A percentile compares a stretch with the other conserved stretches of the same genome.
Evolutionary conservation across 176 grass and related monocot genomes (phyloP).

Genomic region (Thalia dealbata): DNA sequence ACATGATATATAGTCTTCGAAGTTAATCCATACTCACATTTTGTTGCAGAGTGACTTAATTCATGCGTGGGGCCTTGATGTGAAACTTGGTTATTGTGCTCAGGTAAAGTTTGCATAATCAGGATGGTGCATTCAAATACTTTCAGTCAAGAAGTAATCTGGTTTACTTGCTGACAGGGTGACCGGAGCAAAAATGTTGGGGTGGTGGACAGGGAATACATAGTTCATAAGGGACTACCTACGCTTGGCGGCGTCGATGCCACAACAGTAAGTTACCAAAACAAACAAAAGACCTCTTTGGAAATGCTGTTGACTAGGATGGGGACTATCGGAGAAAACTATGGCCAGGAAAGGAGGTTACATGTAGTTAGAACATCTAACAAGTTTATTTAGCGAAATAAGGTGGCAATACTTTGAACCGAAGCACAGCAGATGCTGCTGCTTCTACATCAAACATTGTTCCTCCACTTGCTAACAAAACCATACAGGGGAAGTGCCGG

Average conservation of each 20-base stretch:
- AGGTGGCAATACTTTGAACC: too few species aligned
- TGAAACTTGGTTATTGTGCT: constrained; percentile 84
- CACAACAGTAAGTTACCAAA: constrained; percentile 21
- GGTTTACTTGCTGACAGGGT: constrained; percentile 15
- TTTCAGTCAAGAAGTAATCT: neutral
- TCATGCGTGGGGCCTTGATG: constrained; percentile 83
- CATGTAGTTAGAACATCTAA: neutral
- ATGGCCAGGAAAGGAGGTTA: neutral
- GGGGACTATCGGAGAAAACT: neutral
- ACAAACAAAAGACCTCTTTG: neutral
- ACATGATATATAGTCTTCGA: too few species aligned
- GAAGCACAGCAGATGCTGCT: too few species aligned
- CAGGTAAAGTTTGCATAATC: constrained; percentile 22
- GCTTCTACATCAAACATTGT: too few species aligned
- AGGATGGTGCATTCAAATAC: neutral
- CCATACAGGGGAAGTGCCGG: too few species aligned
- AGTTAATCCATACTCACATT: neutral
- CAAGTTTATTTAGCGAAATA: neutral
- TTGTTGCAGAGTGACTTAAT: constrained; percentile 73
- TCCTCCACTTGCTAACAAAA: too few species aligned
- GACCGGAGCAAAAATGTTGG: constrained; percentile 30
- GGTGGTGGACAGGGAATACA: constrained; percentile 13
- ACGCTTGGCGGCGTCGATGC: constrained; percentile 30
- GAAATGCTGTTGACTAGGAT: neutral
- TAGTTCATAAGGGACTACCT: constrained; percentile 3